Conservation (phyloP, 768 basidiomycete genomes). For the Lactarius hatsudake region DNA sequence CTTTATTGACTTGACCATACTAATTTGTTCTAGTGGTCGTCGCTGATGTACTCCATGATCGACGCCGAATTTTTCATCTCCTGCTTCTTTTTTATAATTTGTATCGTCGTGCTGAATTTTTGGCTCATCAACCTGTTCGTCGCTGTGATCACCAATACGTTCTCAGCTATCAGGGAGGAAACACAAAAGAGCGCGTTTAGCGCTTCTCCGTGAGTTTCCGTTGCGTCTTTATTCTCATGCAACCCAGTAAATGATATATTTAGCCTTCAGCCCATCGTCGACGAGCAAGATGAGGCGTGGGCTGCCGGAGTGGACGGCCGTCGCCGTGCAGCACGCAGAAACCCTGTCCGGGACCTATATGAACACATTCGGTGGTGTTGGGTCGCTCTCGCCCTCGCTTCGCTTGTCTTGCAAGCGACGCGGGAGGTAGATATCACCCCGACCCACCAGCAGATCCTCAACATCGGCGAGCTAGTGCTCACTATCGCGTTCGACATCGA, state of each 20-base stretch:
- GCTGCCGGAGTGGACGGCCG: slow-evolving; percentile 39
- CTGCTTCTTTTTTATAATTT: slow-evolving; percentile 81
- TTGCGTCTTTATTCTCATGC: not conserved
- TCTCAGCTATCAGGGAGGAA: slow-evolving; percentile 80
- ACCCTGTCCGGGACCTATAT: slow-evolving; percentile 54
- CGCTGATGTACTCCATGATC: slow-evolving; percentile 84
- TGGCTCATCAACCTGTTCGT: slow-evolving; percentile 93
- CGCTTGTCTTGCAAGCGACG: slow-evolving; percentile 71
- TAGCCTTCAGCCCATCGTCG: slow-evolving; percentile 43
- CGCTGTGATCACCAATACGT: slow-evolving; percentile 94
- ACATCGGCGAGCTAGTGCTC: slow-evolving; percentile 68
- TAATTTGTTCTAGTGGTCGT: slow-evolving; percentile 54
- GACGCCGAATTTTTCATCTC: slow-evolving; percentile 90
- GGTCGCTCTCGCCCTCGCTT: slow-evolving; percentile 70
- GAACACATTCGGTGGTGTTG: slow-evolving; percentile 65
- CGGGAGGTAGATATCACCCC: slow-evolving; percentile 49
- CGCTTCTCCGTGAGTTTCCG: slow-evolving; percentile 60
- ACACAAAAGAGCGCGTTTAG: slow-evolving; percentile 93
- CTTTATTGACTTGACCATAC: not conserved
- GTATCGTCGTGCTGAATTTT: slow-evolving; percentile 85
- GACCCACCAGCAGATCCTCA: slow-evolving; percentile 49
- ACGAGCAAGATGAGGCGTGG: slow-evolving; percentile 67
- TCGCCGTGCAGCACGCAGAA: slow-evolving; percentile 43
- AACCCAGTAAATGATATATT: not conserved
- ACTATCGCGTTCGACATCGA: slow-evolving; percentile 88